Percentiles rank a stretch among this genome's conserved stretches.
Conservation (phyloP, 208 protist genomes). For the Angomonas deanei region DNA sequence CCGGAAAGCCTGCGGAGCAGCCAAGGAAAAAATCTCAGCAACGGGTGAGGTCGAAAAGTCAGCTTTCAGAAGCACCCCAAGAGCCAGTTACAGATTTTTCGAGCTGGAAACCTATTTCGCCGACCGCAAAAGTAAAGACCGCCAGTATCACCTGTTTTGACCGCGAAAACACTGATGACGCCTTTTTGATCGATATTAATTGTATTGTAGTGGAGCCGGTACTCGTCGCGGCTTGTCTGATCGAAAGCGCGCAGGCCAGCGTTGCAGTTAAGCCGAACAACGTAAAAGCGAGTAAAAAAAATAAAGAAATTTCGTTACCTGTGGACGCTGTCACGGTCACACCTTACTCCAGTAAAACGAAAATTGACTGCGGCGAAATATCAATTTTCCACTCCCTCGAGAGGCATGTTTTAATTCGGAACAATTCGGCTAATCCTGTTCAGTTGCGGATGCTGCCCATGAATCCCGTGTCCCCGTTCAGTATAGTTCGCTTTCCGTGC, state of each 20-base stretch:
- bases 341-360: neutral
- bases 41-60: neutral
- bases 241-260: neutral
- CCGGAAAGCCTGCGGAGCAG: neutral
- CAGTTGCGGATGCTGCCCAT: conserved; percentile 40
- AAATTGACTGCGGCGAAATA: conserved; percentile 59
- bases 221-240: neutral
- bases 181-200: neutral
- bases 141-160: neutral
- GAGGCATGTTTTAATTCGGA: conserved; percentile 33
- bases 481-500: conserved; percentile 29
- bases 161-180: neutral
- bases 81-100: neutral
- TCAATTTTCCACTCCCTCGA: conserved; percentile 39
- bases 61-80: neutral
- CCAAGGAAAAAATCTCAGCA: neutral
- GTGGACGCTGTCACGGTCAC: neutral
- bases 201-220: neutral
- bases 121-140: neutral
- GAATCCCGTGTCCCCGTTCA: conserved; percentile 56
- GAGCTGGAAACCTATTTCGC: neutral
- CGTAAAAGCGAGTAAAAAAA: neutral
- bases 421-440: conserved; percentile 21
- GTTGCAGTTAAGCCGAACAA: neutral
- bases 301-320: neutral